These are phyloP conservation scores for Saccharum hybrid DNA, from an alignment of 202 grass and related monocot species.

Conservation along the genomic window DNA sequence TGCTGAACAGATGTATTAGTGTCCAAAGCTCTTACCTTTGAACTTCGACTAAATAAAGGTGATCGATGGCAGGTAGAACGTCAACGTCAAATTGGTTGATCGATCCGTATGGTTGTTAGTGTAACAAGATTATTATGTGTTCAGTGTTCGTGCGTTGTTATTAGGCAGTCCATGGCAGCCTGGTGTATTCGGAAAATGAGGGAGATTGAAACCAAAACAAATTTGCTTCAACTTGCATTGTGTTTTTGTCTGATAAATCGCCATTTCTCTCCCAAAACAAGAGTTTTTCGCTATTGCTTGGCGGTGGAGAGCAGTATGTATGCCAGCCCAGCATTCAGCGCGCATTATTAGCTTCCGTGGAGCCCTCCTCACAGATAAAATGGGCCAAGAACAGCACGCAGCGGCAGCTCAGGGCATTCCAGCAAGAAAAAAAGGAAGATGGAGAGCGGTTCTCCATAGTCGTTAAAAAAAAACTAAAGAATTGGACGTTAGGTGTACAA, in stretches of 20 bases:
- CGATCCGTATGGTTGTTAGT: too few relatives aligned
- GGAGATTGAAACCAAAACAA: not conserved
- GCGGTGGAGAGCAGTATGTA: conserved; percentile 10
- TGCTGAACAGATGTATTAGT: not conserved
- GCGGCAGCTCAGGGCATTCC: too few relatives aligned
- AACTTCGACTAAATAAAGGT: conserved; percentile 23
- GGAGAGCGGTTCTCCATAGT: not conserved
- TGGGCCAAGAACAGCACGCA: too few relatives aligned
- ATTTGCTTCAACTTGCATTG: not conserved
- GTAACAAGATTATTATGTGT: too few relatives aligned
- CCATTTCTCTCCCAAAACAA: not conserved
- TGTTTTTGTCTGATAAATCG: not conserved
- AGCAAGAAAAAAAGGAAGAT: not conserved
- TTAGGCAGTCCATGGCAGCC: not conserved
- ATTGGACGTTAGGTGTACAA: not conserved
- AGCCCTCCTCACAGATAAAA: not conserved
- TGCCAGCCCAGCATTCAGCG: not conserved
- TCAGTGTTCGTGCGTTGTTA: too few relatives aligned
- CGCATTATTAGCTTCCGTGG: not conserved
- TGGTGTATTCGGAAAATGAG: not conserved
- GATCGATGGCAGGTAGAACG: conserved; percentile 41
- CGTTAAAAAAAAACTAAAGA: not conserved
- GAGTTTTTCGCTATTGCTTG: not conserved
- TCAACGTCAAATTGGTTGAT: conserved; percentile 33
- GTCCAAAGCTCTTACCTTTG: not conserved